Evolutionary conservation across 1,139 yeast genomes (phyloP), one percentile per base, ranked within the genome.

Genomic region (Hyphopichia fennica): DNA sequence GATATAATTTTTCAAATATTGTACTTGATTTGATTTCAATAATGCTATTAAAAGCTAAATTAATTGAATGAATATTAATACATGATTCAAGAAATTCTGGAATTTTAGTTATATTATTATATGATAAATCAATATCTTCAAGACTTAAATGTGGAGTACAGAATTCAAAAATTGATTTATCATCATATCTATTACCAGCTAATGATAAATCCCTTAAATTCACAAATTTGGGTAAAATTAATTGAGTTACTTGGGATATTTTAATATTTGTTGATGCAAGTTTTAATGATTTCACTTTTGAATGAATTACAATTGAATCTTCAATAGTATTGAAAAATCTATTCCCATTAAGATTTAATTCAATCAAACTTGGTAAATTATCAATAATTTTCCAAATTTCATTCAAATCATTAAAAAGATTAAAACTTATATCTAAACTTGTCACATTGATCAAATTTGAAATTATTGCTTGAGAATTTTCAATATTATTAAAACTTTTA

Each of bases 321-420:
- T 55, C 56, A 9, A 42, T 46, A 13, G 6, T 27, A 19, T 38
- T 31, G 28, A 45, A 31, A 42, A 86, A 75, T 40, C 82, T 60
- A 54, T 87, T 87, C 0, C 95, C 93, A 45, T 82, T 82, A 40
- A 88, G 54, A 39, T 76, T 72, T 38, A 89, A 53, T 2, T 61
- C 59, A n/a, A 53, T 47, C 8, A 89, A 51, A 0, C 45, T 43
- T 0, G 74, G 69, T 29, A 81, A 48, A 2, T 51, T 48, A 8
- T 51, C 44, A 1, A 77, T 51, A 13, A 82, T 62, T 1, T 53
- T 48, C 47, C 71, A 57, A 0, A 85, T 57, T 3, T 65, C 68
- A 0, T 51, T 45, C 43, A 83, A 56, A 36, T 65, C 62, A 8
- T 58, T 57, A 16, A 87, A 58, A 39, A 88, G 62, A 54, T 88